These are phyloP conservation scores for Quercus wislizeni DNA, from an alignment of 306 rosid genomes.

Conservation along the genomic window DNA sequence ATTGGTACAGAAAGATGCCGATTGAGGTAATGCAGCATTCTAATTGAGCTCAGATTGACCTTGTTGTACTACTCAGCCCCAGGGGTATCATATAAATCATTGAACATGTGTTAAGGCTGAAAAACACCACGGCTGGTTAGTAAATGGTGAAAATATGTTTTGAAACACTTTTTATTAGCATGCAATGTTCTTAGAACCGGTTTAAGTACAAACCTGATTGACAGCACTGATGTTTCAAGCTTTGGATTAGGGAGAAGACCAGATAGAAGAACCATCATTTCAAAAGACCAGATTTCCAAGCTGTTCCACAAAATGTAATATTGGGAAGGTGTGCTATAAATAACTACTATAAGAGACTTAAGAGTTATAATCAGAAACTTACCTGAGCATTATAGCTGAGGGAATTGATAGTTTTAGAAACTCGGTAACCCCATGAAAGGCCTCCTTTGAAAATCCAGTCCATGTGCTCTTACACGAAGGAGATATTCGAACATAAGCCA, in stretches of 20 bases:
- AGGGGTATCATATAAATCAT: constrained; percentile 47
- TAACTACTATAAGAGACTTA: too few species aligned
- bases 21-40: not conserved
- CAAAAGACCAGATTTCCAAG: constrained; percentile 36
- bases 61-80: constrained; percentile 36
- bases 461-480: constrained; percentile 39
- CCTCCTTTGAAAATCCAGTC: constrained; percentile 44
- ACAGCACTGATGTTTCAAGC: constrained; percentile 33
- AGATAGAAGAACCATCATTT: constrained; percentile 29
- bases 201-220: constrained; percentile 12
- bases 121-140: not conserved
- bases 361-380: not conserved
- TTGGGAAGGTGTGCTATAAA: too few species aligned
- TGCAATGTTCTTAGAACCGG: not conserved
- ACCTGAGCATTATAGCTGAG: constrained; percentile 41
- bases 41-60: constrained; percentile 20
- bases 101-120: constrained; percentile 45
- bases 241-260: constrained; percentile 30
- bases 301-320: constrained; percentile 3
- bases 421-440: constrained; percentile 29
- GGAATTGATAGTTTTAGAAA: constrained; percentile 40
- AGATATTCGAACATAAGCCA: constrained; percentile 32
- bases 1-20: not conserved
- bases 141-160: not conserved
- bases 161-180: not conserved